Evolutionary conservation across 2,329 filamentous ascomycete genomes (phyloP).

Genomic region (Nothophaeocryptopus gaeumannii): DNA sequence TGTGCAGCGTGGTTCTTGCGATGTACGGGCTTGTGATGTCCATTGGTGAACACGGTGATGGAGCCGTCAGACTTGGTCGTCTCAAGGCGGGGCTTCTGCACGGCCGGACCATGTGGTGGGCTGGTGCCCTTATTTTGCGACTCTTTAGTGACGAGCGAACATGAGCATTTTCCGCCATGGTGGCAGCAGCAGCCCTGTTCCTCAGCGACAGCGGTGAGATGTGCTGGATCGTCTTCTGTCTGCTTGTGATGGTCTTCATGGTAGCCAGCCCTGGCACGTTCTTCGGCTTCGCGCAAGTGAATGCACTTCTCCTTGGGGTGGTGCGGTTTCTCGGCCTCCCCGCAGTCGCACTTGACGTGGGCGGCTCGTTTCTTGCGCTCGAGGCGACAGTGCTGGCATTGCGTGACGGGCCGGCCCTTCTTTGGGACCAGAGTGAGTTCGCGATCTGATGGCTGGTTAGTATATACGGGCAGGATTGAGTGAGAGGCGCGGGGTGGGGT

Average conservation of each 20-base stretch:
- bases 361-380: slow-evolving; percentile 94
- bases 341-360: slow-evolving; percentile 95
- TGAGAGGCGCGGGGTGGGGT: too few species aligned
- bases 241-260: slow-evolving; percentile 25
- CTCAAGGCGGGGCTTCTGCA: slow-evolving; percentile 56
- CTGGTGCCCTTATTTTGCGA: slow-evolving; percentile 27
- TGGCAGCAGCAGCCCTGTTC: slow-evolving; percentile 52
- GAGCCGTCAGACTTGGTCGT: slow-evolving; percentile 59
- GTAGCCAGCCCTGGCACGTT: slow-evolving; percentile 32
- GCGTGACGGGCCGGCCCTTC: slow-evolving; percentile 93
- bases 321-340: slow-evolving; percentile 71
- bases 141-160: slow-evolving; percentile 58
- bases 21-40: slow-evolving; percentile 63
- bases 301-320: slow-evolving; percentile 49
- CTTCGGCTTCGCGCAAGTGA: slow-evolving; percentile 38
- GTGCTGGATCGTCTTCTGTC: slow-evolving; percentile 21
- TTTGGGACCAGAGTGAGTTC: slow-evolving; percentile 93
- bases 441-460: slow-evolving; percentile 60
- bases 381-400: slow-evolving; percentile 94
- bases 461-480: too few species aligned
- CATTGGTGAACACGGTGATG: slow-evolving; percentile 61
- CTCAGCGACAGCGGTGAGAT: slow-evolving; percentile 35
- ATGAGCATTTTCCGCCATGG: slow-evolving; percentile 59
- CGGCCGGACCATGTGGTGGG: slow-evolving; percentile 39
- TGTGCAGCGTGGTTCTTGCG: slow-evolving; percentile 64